Base-by-base conservation (phyloP, 1,284 basidiomycete genomes). In the Boletus smithii region DNA sequence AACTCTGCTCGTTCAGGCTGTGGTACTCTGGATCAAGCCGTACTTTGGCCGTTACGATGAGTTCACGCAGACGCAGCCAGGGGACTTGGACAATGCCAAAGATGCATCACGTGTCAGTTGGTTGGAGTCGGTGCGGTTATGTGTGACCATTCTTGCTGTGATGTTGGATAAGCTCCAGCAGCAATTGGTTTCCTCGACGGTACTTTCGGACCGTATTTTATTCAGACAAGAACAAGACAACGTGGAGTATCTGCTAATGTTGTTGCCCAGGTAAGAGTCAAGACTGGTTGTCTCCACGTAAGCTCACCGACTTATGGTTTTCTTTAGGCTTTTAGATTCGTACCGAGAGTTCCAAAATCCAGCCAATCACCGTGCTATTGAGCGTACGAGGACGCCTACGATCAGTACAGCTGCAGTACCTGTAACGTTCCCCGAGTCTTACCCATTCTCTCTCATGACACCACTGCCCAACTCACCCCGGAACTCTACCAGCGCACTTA, bases 21-120 rank as follows among this genome's bases (percentile, higher is more conserved):
- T 98, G 30, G 85, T 94, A 4, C 79, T 87, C 18, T 97, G 94
- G 93, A 86, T 98, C 57, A 95, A 94, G 61, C 93, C 94, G 0
- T 88, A 95, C 65, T 89, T 98, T 54, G 95, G 95, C n/a, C 76
- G 80, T 16, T 97, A 88, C 61, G 92, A 97, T 54, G 89, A 92
- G 63, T 88, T 82, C 61, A 67, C 76, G 34, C 80, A 83, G 56
- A 76, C 76, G 3, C 73, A 73, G 42, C 68, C 76, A 1, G 81
- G 76, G 46, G 90, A 91, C 53, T 70, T 79, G 6, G 86, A 91
- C 41, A 67, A 62, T 18, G 74, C 72, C 17, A 78, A 80, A 45
- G 90, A 95, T 64, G 74, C 78, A 5, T 85, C 88, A 9, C 78
- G 90, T n/a, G 77, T 97, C 23, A 77, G 76, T 40, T 97, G 95